These are phyloP conservation scores for Epichloe coenophiala DNA, from an alignment of 2,329 filamentous ascomycete genomes.

Conservation along the genomic window DNA sequence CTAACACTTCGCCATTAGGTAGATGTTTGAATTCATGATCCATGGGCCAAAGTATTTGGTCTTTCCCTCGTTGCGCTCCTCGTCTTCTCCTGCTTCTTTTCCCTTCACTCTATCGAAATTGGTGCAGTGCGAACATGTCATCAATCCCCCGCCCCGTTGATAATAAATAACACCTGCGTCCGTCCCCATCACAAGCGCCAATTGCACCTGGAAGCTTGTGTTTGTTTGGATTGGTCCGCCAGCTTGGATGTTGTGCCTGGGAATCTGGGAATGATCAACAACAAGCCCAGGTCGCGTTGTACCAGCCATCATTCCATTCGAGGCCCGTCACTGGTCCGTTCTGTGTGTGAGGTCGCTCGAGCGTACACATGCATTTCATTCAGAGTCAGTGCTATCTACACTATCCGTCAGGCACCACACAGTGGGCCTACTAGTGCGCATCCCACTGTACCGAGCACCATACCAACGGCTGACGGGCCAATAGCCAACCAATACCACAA, in stretches of 20 bases:
- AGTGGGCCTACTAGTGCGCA: neutral
- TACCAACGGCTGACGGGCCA: neutral
- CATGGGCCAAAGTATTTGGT: too few relatives aligned
- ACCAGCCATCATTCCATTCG: constrained; percentile 2
- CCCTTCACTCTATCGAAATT: too few relatives aligned
- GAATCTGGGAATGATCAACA: constrained; percentile 7
- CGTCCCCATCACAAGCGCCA: neutral
- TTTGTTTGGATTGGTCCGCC: neutral
- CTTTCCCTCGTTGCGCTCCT: too few relatives aligned
- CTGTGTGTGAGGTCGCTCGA: too few relatives aligned
- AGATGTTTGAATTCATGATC: too few relatives aligned
- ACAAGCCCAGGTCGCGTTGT: constrained; percentile 3
- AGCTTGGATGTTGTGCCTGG: neutral
- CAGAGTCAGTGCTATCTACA: too few relatives aligned
- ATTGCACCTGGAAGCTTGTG: neutral
- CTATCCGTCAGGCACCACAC: neutral
- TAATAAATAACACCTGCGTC: too few relatives aligned
- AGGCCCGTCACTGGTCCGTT: neutral
- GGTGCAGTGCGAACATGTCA: neutral
- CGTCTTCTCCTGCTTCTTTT: too few relatives aligned
- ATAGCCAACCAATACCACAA: neutral
- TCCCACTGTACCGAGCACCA: neutral
- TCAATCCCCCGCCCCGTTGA: neutral
- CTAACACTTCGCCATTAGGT: too few relatives aligned
- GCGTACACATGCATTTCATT: too few relatives aligned